Conservation (phyloP, 139 green algal genomes). For the Ettlia oleoabundans region DNA sequence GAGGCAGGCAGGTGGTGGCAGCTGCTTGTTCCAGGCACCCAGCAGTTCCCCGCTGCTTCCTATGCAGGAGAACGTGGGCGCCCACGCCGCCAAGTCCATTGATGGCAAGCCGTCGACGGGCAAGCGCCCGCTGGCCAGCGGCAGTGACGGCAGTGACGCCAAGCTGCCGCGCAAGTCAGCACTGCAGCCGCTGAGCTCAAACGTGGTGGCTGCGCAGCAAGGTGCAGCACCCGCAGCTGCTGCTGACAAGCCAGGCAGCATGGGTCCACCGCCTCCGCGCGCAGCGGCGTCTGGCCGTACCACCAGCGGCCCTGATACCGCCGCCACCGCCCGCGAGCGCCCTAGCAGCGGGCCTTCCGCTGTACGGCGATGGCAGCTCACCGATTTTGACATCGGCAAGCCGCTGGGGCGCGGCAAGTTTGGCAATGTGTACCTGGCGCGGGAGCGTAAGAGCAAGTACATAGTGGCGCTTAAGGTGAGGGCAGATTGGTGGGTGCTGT, state of each 20-base stretch:
- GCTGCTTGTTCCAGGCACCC: neutral
- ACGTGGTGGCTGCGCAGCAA: constrained; percentile 1
- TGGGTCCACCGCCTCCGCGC: constrained; percentile 50
- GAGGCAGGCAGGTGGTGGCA: neutral
- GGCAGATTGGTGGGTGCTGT: too few relatives aligned
- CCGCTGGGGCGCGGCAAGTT: constrained; percentile 97
- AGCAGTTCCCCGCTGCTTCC: neutral
- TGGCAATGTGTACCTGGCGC: constrained; percentile 98
- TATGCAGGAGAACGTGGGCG: constrained; percentile 28
- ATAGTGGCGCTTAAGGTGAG: constrained; percentile 96
- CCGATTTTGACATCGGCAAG: constrained; percentile 98
- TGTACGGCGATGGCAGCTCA: constrained; percentile 78
- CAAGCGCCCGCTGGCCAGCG: constrained; percentile 28
- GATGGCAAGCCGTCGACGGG: constrained; percentile 20
- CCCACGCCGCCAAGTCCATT: neutral
- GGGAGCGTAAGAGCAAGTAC: constrained; percentile 91
- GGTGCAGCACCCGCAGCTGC: constrained; percentile 1
- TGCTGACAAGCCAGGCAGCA: neutral
- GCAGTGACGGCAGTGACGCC: neutral
- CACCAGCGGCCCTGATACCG: neutral
- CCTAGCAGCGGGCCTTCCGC: neutral
- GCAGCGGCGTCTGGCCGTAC: neutral
- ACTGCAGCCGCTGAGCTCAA: constrained; percentile 36
- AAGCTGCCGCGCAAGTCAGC: constrained; percentile 30
- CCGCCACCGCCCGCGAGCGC: neutral